Evolutionary conservation across 768 basidiomycete species (phyloP).

Genomic region (Kwoniella mangroviensis): DNA sequence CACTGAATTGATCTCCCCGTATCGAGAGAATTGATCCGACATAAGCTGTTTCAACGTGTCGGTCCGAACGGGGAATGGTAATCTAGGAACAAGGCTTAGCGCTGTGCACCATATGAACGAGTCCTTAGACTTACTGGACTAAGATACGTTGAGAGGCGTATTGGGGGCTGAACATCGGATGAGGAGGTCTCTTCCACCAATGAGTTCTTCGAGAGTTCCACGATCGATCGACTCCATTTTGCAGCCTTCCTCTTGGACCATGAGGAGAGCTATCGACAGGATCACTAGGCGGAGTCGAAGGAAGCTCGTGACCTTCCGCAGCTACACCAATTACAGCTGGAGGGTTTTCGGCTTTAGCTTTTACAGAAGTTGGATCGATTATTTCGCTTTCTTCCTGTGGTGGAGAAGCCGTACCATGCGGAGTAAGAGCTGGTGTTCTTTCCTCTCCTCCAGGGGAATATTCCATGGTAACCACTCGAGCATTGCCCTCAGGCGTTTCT

Average conservation of each 20-base stretch:
- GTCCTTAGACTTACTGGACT: conserved; percentile 22
- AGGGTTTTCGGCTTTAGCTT: not conserved
- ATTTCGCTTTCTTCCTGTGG: conserved; percentile 5
- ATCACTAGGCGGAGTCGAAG: conserved; percentile 5
- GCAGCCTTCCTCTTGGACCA: not conserved
- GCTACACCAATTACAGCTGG: conserved; percentile 16
- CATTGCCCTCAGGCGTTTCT: not conserved
- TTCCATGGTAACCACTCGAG: not conserved
- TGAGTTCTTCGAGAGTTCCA: not conserved
- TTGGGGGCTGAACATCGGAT: conserved; percentile 34
- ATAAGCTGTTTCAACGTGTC: conserved; percentile 22
- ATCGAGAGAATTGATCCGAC: conserved; percentile 32
- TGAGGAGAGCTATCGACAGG: not conserved
- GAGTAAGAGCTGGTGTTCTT: conserved; percentile 10
- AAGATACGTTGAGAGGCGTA: conserved; percentile 32
- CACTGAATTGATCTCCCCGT: conserved; percentile 26
- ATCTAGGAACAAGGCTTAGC: conserved; percentile 22
- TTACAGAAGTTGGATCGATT: not conserved
- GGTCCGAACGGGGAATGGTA: conserved; percentile 30
- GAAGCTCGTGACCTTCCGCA: not conserved
- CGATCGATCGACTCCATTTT: not conserved
- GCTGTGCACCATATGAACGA: not conserved
- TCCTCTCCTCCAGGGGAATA: conserved; percentile 18
- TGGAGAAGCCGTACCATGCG: not conserved
- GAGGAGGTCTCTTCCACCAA: conserved; percentile 29